These are phyloP conservation scores for Corynespora cassiicola DNA, from an alignment of 2,329 filamentous ascomycete genomes.

Conservation along the genomic window DNA sequence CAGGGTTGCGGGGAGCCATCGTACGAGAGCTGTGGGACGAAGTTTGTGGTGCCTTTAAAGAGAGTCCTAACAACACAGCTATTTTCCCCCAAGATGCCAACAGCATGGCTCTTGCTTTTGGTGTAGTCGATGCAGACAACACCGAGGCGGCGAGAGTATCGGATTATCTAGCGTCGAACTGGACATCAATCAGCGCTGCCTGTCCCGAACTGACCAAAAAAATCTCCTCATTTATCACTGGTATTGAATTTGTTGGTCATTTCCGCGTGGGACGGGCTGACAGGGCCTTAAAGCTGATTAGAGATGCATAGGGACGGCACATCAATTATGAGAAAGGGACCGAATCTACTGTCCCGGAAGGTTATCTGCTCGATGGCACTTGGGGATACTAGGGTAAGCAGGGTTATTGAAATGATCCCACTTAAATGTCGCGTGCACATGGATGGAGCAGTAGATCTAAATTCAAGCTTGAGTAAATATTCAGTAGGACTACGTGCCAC, in stretches of 20 bases:
- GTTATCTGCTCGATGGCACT: slow-evolving; percentile 61
- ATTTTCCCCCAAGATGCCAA: slow-evolving; percentile 61
- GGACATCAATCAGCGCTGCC: slow-evolving; percentile 62
- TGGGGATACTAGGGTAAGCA: slow-evolving; percentile 63
- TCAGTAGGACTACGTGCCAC: slow-evolving; percentile 53
- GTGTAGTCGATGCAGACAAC: slow-evolving; percentile 45
- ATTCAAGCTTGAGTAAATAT: slow-evolving; percentile 45
- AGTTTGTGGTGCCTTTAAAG: slow-evolving; percentile 40
- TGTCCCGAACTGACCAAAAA: slow-evolving; percentile 64
- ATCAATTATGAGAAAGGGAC: slow-evolving; percentile 64
- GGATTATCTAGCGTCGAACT: slow-evolving; percentile 56
- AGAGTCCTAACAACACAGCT: slow-evolving; percentile 45
- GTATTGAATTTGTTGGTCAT: slow-evolving; percentile 66
- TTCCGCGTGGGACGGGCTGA: slow-evolving; percentile 54
- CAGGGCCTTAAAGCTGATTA: slow-evolving; percentile 63
- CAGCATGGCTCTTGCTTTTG: slow-evolving; percentile 60
- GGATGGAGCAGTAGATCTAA: slow-evolving; percentile 49
- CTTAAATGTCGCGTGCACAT: slow-evolving; percentile 52
- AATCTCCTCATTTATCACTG: slow-evolving; percentile 64
- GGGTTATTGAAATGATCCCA: slow-evolving; percentile 59
- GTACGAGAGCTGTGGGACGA: no score
- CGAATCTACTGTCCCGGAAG: slow-evolving; percentile 65
- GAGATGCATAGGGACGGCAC: slow-evolving; percentile 67
- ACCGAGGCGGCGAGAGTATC: slow-evolving; percentile 51
- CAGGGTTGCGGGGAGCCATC: no score